Evolutionary conservation across 495 filamentous ascomycete genomes (phyloP).

Genomic region (Penicillium steckii): DNA sequence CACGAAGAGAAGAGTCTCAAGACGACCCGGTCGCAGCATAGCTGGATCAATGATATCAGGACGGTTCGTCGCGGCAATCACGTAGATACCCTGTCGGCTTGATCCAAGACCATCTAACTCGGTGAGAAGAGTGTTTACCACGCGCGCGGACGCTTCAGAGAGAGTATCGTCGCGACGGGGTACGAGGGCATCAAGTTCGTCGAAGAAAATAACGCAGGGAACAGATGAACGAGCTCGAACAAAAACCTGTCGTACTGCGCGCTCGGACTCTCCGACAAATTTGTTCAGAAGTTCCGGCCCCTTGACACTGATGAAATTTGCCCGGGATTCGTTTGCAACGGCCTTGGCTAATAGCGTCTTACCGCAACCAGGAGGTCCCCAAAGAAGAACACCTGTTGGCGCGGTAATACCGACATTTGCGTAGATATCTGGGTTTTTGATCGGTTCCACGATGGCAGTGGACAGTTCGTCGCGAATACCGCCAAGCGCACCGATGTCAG

Average conservation of each 20-base stretch:
- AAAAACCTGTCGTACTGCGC: conserved; percentile 90
- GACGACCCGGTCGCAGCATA: conserved; percentile 87
- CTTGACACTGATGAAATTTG: conserved; percentile 98
- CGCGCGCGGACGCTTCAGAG: conserved; percentile 79
- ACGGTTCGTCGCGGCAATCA: conserved; percentile 91
- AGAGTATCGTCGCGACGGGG: conserved; percentile 79
- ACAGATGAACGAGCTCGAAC: conserved; percentile 79
- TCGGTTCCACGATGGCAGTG: conserved; percentile 89
- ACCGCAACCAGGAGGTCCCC: conserved; percentile 95
- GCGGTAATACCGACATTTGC: conserved; percentile 79
- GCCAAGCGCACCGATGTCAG: conserved; percentile 82
- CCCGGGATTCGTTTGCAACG: conserved; percentile 89
- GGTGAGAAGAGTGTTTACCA: conserved; percentile 96
- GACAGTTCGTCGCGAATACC: conserved; percentile 78
- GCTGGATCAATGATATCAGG: conserved; percentile 96
- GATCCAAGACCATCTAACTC: conserved; percentile 84
- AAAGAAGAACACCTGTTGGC: conserved; percentile 88
- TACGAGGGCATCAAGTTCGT: conserved; percentile 91
- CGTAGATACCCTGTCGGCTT: conserved; percentile 83
- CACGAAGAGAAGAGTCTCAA: conserved; percentile 88
- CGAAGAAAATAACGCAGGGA: conserved; percentile 96
- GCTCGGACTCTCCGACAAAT: conserved; percentile 93
- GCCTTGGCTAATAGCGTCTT: conserved; percentile 97
- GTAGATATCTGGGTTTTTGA: conserved; percentile 80
- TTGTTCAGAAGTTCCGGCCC: conserved; percentile 93